Evolutionary conservation across 129 eudicot species (phyloP).

Genomic region (Flaveria trinervia): DNA sequence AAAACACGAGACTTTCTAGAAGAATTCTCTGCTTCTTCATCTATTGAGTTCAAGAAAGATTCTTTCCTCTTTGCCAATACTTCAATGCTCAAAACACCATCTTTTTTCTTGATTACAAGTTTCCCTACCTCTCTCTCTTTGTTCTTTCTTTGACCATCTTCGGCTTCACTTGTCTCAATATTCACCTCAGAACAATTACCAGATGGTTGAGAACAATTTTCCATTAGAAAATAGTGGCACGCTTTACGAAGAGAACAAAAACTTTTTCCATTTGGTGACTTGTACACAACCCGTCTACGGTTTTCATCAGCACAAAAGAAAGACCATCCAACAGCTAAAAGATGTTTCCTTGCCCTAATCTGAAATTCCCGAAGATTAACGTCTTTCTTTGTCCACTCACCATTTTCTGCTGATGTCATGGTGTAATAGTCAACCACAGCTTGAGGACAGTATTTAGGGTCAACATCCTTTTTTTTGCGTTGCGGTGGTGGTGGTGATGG

Average conservation of each 20-base stretch:
- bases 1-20: constrained; percentile 43
- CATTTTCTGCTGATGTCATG: background rate
- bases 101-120: constrained; percentile 40
- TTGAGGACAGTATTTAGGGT: constrained; percentile 53
- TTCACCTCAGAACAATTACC: constrained; percentile 18
- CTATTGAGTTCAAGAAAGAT: constrained; percentile 22
- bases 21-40: constrained; percentile 29
- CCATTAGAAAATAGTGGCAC: constrained; percentile 37
- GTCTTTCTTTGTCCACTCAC: background rate
- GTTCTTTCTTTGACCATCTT: constrained; percentile 2
- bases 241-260: constrained; percentile 46
- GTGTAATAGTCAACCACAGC: constrained; percentile 50
- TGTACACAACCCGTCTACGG: constrained; percentile 36
- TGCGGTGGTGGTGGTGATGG: constrained; percentile 21
- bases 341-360: constrained; percentile 54
- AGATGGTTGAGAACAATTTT: constrained; percentile 12
- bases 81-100: constrained; percentile 30
- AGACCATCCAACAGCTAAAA: constrained; percentile 62
- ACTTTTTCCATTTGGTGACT: constrained; percentile 49
- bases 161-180: constrained; percentile 4
- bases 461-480: constrained; percentile 28
- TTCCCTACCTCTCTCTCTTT: constrained; percentile 34
- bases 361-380: constrained; percentile 9
- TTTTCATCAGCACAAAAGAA: background rate
- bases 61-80: constrained; percentile 14